Evolutionary conservation across 139 green algal genomes (phyloP), one percentile per base, ranked within the genome.

Genomic region (Chloropicon primus): DNA sequence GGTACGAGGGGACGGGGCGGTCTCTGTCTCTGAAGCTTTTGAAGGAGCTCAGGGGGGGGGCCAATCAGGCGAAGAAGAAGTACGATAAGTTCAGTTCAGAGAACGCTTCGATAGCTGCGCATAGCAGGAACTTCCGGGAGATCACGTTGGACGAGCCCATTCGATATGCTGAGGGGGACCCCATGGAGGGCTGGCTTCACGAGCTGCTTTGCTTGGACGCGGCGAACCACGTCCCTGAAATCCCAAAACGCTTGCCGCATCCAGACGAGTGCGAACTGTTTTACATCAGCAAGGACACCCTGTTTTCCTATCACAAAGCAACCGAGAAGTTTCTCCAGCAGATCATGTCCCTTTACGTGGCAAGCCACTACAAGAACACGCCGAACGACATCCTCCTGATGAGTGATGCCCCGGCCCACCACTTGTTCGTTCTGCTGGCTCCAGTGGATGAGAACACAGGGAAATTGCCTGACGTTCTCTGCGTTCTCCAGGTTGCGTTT

Each of bases 371-470:
- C 88, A 94, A 93, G 81, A 99, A 99, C 89, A 97, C 91, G 0
- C 95, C 95, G 72, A 98, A 99, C 85, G 95, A 99, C 84, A 88
- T 99, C 54, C 85, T 97, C 75, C 87, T 98, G 25, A 93, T 97
- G 88, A 88, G 81, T 71, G 95, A 99, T 76, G 95, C 95, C 2
- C 95, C 95, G n/a, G 95, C 95, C 0, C 95, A 99, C 87, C 91
- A 94, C 74, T 88, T 99, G 25, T 99, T 97, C 76, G 94, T 94
- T 73, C 88, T 99, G 74, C 89, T 98, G 73, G 93, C 84, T 0
- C 94, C 95, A 1, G 89, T 97, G 41, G 91, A 97, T 81, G 85
- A 93, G 76, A 86, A 82, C 2, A 62, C 88, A 85, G 87, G 87
- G 89, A 77, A 92, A 91, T 75, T 99, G 75, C 95, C 95, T 1